Conservation (phyloP, 345 rosid genomes). For the Aquilaria sinensis region DNA sequence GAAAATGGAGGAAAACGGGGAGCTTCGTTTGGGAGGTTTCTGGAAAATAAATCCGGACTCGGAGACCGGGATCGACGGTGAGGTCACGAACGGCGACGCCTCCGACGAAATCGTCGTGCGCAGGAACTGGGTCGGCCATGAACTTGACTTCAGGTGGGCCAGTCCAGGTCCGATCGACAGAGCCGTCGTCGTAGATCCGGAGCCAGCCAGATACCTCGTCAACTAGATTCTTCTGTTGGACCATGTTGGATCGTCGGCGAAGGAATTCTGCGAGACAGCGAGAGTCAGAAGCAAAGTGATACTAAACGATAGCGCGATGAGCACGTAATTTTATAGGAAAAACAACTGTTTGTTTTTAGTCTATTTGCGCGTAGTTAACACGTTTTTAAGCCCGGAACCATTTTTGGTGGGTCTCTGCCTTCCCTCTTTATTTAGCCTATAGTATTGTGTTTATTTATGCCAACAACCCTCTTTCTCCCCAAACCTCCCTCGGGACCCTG, state of each 20-base stretch:
- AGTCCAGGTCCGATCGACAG: slow-evolving; percentile 54
- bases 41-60: slow-evolving; percentile 47
- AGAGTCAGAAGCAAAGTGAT: too few species aligned
- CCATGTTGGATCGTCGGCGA: slow-evolving; percentile 16
- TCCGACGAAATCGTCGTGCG: slow-evolving; percentile 34
- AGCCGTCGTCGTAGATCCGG: slow-evolving; percentile 43
- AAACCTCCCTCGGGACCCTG: too few species aligned
- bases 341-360: too few species aligned
- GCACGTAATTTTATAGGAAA: too few species aligned
- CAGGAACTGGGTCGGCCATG: slow-evolving; percentile 45
- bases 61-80: slow-evolving; percentile 23
- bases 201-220: slow-evolving; percentile 74
- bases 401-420: too few species aligned
- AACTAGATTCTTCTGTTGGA: slow-evolving; percentile 19
- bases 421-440: too few species aligned
- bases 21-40: slow-evolving; percentile 24
- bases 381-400: too few species aligned
- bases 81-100: slow-evolving; percentile 51
- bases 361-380: too few species aligned
- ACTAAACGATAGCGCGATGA: too few species aligned
- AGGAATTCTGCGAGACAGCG: too few species aligned
- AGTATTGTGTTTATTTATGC: too few species aligned
- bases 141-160: slow-evolving; percentile 61
- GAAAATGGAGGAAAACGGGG: slow-evolving; percentile 42
- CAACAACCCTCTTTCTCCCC: too few species aligned